These are phyloP conservation scores for Ambrosia hybrid DNA, from an alignment of 140 eudicot genomes.

Conservation along the genomic window DNA sequence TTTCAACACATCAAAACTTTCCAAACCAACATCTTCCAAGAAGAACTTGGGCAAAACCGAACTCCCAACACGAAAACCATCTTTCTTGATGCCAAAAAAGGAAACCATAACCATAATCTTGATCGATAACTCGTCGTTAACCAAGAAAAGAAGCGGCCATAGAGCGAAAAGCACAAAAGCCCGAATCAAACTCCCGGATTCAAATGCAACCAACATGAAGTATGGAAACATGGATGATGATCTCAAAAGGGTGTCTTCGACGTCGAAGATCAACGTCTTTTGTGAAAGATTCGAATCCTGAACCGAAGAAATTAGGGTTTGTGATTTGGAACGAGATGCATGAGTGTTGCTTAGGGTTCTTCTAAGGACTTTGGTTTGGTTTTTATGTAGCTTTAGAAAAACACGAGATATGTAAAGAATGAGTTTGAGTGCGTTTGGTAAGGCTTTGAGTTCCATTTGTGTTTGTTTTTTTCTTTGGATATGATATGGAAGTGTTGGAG, in stretches of 20 bases:
- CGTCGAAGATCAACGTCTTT: conserved; percentile 46
- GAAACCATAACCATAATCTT: conserved; percentile 64
- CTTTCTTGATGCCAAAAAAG: conserved; percentile 61
- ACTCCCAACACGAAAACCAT: conserved; percentile 47
- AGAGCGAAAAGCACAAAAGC: conserved; percentile 48
- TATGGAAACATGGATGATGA: conserved; percentile 64
- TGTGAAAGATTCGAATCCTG: conserved; percentile 26
- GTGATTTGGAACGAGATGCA: conserved; percentile 18
- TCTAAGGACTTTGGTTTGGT: conserved; percentile 21
- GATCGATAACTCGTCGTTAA: conserved; percentile 33
- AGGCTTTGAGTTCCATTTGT: conserved; percentile 11
- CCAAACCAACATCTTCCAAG: conserved; percentile 65
- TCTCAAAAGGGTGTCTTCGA: conserved; percentile 54
- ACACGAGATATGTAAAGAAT: conserved; percentile 11
- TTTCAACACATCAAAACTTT: conserved; percentile 51
- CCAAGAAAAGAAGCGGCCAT: conserved; percentile 48
- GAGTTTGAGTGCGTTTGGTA: conserved; percentile 6
- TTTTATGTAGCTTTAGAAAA: conserved; percentile 15
- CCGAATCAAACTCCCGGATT: conserved; percentile 58
- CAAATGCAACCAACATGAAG: conserved; percentile 75
- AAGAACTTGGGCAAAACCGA: conserved; percentile 67
- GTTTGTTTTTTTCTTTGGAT: neutral
- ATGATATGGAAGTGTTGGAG: conserved; percentile 12
- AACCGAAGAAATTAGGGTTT: conserved; percentile 19
- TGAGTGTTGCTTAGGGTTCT: conserved; percentile 44